Conservation (phyloP, 108 stramenopile genomes). For the Pelagomonas calceolata region DNA sequence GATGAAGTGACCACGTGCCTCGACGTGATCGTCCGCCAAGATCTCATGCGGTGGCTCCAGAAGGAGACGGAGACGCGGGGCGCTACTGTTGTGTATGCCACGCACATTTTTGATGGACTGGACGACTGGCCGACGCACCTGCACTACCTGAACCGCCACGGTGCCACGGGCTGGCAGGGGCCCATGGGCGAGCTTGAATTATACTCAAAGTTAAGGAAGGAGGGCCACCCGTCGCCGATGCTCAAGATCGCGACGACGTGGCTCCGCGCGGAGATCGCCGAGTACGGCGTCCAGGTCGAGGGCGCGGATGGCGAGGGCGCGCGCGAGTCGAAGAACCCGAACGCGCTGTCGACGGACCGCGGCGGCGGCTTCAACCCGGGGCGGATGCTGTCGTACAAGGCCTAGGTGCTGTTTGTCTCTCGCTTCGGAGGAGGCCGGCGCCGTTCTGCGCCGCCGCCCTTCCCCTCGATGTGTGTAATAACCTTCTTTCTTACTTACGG, state of each 20-base stretch:
- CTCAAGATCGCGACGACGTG: constrained; percentile 70
- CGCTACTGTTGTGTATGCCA: constrained; percentile 93
- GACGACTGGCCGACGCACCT: constrained; percentile 67
- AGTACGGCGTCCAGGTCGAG: constrained; percentile 29
- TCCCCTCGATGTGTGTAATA: too few species aligned
- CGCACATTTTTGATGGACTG: constrained; percentile 93
- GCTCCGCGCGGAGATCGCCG: constrained; percentile 65
- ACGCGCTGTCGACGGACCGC: background rate
- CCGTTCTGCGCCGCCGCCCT: too few species aligned
- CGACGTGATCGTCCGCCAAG: constrained; percentile 87
- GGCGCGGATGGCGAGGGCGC: constrained; percentile 33
- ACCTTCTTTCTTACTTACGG: too few species aligned
- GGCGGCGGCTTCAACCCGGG: constrained; percentile 2
- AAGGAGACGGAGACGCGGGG: constrained; percentile 72
- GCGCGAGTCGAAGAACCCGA: background rate
- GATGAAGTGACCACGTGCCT: constrained; percentile 94
- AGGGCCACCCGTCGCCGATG: constrained; percentile 63
- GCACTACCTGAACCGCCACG: constrained; percentile 55
- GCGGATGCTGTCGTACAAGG: background rate
- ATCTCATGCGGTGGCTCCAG: constrained; percentile 81
- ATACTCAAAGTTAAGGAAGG: constrained; percentile 50
- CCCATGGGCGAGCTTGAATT: constrained; percentile 56
- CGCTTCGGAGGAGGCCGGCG: too few species aligned
- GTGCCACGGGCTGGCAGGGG: constrained; percentile 70
- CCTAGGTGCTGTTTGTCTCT: too few species aligned